Base-by-base conservation (phyloP, 2,329 filamentous ascomycete species). In the Westerdykella sp. region DNA sequence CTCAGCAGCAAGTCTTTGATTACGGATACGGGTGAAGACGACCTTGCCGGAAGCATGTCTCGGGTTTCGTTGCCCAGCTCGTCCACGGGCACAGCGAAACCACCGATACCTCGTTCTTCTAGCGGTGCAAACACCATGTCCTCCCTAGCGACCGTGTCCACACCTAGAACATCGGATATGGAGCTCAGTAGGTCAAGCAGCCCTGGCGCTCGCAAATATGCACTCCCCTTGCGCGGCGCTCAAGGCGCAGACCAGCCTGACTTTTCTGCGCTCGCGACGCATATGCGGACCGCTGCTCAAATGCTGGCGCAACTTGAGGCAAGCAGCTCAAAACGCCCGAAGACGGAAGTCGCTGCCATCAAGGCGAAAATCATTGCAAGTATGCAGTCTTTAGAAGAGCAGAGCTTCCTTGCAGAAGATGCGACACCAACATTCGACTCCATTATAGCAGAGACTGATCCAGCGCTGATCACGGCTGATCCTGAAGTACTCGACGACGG, bases 361-460 rank as follows among this genome's bases (percentile, higher is more conserved):
- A 78, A 87, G 54, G 82, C 85, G 34, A 89, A 87, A 68, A 93
- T 93, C 50, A 93, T 93, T 56, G 87, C 87, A 2, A 91, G 86
- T 64, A 93, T 93, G 87, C 87, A 93, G 63, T 88, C 78, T 52
- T 70, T 93, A 7, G 87, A 93, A 65, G 87, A 93, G 65, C 84
- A 91, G 63, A 90, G 82, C 61, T 93, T 93, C 56, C 81, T 88
- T 39, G 69, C 80, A 2, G 85, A 89, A 49, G 85, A 89, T 39
- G 72, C 72, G n/a, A 56, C 80, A 0, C 84, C 86, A 14, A 90
- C 83, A 0, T 91, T 93, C 53, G 87, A 91, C 54, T 81, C 79
- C 44, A 91, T 93, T 58, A 88, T 93, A 67, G 84, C 84, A 18
- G 85, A 85, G 58, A 77, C 82, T 11, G 80, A 75, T 47, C 76